phyloP scores from a whole-genome alignment of 495 filamentous ascomycete species.

The Aspergillus sclerotiicarbonarius region DNA sequence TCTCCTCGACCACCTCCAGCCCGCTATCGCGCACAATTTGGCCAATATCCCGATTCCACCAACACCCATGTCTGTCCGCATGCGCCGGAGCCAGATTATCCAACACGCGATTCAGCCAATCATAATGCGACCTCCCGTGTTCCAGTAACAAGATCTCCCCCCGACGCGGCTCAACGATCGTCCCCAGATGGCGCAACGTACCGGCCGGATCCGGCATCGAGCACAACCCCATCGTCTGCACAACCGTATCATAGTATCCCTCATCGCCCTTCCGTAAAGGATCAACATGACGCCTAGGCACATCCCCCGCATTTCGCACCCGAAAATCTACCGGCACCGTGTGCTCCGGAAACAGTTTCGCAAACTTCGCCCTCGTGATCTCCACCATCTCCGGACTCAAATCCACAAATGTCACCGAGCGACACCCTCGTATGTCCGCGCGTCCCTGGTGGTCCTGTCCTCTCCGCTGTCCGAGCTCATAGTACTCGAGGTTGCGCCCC shows the following conservation, averaged over 20 bases:
- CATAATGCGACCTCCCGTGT: constrained; percentile 78
- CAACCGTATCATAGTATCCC: constrained; percentile 70
- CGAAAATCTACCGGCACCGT: constrained; percentile 39
- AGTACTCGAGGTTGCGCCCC: constrained; percentile 82
- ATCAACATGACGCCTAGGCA: constrained; percentile 12
- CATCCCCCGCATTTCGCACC: constrained; percentile 36
- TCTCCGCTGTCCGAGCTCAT: constrained; percentile 65
- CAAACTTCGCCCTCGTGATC: constrained; percentile 58
- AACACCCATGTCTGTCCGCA: constrained; percentile 85
- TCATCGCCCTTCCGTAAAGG: background rate
- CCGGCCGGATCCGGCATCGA: constrained; percentile 72
- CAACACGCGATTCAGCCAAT: constrained; percentile 74
- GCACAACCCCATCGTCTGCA: constrained; percentile 94
- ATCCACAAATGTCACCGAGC: constrained; percentile 60
- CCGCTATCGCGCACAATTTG: constrained; percentile 75
- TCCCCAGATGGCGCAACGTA: constrained; percentile 55
- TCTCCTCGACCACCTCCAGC: constrained; percentile 71
- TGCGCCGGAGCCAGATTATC: constrained; percentile 76
- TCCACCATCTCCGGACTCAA: constrained; percentile 63
- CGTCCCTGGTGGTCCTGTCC: constrained; percentile 57
- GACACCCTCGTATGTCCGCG: constrained; percentile 40
- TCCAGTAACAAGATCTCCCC: constrained; percentile 85
- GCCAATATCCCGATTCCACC: constrained; percentile 94
- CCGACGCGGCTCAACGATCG: constrained; percentile 42
- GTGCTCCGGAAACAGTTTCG: constrained; percentile 45